Evolutionary conservation across 164 flowering plant species (phyloP), one percentile per base, ranked within the genome.

Genomic region (Buxus sempervirens): DNA sequence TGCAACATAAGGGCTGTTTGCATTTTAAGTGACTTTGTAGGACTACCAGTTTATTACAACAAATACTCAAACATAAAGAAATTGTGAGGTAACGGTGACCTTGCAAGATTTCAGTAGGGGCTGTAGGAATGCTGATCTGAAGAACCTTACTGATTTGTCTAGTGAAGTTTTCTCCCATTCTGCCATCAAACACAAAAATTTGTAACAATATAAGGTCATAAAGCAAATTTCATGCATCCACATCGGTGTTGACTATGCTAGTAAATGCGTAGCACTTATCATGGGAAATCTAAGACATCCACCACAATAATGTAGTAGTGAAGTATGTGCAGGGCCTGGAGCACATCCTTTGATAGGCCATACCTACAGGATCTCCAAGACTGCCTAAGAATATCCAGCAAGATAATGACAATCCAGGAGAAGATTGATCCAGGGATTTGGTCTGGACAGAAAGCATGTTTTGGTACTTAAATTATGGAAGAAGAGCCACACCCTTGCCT

Each of bases 91-190:
- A 45, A 26, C n/a, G 6, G 61, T 28, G 15, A 70, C 99, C 96
- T 91, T 96, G 90, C 98, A 91, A 56, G 96, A 85, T 80, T 88
- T 93, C 59, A 93, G 81, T 45, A 96, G 82, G 65, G 99, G 96
- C 73, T 87, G 83, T 84, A 96, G 80, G 83, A 96, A 96, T 22
- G 92, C 85, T 62, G 86, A 73, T 71, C 84, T 84, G 83, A 93
- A 96, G 74, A 84, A 84, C 60, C 62, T 77, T 67, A 93, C 45
- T 51, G 92, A 85, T 58, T 90, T 71, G 62, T 88, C 90, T 25
- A 93, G 92, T 60, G 97, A 86, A 42, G 96, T 89, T 77, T 83
- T 78, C 42, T 90, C 93, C 82, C 73, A 71, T 65, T 84, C 97
- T 96, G 89, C 60, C 38, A 77, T 58, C 65, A 70, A 60, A 22